Evolutionary conservation across 2,329 filamentous ascomycete genomes (phyloP).

Genomic region (Grosmannia huntii): DNA sequence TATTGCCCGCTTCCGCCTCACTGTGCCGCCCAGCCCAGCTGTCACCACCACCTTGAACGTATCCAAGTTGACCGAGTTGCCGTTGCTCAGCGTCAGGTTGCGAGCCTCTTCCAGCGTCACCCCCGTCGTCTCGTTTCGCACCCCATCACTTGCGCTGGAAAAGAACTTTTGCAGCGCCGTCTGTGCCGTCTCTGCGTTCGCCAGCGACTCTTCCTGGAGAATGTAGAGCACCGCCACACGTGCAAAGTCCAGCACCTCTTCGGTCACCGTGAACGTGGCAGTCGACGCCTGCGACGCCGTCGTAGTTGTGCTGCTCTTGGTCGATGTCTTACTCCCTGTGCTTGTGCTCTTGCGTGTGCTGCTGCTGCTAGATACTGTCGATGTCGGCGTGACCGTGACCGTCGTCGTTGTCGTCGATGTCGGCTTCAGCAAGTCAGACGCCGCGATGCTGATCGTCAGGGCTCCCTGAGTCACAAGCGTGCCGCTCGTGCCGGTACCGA

Average conservation of each 20-base stretch:
- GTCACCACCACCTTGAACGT: constrained; percentile 18
- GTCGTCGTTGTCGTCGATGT: constrained; percentile 14
- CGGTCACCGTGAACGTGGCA: constrained; percentile 34
- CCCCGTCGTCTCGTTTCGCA: not conserved
- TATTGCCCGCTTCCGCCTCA: not conserved
- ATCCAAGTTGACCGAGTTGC: constrained; percentile 38
- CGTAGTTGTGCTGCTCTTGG: constrained; percentile 15
- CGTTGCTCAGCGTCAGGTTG: constrained; percentile 23
- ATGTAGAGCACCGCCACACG: constrained; percentile 49
- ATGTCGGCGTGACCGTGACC: constrained; percentile 14
- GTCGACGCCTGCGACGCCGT: constrained; percentile 21
- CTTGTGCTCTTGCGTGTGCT: constrained; percentile 14
- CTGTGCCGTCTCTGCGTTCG: constrained; percentile 41
- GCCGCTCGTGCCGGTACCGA: constrained; percentile 1
- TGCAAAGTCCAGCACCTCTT: constrained; percentile 50
- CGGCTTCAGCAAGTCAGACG: constrained; percentile 8
- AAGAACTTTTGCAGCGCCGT: constrained; percentile 42
- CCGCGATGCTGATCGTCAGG: constrained; percentile 8
- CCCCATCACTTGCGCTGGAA: constrained; percentile 18
- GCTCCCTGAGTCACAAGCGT: constrained; percentile 12
- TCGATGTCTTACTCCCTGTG: constrained; percentile 11
- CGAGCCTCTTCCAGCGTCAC: constrained; percentile 20
- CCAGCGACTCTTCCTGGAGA: constrained; percentile 39
- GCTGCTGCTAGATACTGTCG: constrained; percentile 15
- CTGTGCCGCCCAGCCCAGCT: not conserved